These are phyloP conservation scores for Globisporangium megalacanthum DNA, from an alignment of 352 stramenopile genomes.

Conservation along the genomic window DNA sequence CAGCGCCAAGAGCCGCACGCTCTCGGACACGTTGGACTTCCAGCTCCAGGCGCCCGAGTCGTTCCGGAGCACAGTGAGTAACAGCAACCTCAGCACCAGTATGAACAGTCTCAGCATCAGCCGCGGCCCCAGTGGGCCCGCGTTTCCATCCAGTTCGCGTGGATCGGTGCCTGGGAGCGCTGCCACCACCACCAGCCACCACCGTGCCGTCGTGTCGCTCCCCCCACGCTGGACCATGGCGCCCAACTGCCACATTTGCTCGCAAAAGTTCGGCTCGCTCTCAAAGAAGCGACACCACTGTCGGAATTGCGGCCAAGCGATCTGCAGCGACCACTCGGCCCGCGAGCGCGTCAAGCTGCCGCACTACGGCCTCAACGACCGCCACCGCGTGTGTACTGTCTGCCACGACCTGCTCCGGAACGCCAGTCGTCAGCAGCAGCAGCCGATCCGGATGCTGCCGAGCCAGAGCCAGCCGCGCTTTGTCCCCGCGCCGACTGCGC, in stretches of 20 bases:
- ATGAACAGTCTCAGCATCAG: constrained; percentile 2
- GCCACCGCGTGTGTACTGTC: constrained; percentile 78
- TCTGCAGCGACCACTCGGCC: constrained; percentile 81
- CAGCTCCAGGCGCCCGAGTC: constrained; percentile 13
- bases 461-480: constrained; percentile 22
- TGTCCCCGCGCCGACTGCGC: constrained; percentile 4
- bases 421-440: constrained; percentile 24
- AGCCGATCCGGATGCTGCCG: constrained; percentile 15
- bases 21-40: constrained; percentile 59
- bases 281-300: constrained; percentile 88
- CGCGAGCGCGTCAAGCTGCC: constrained; percentile 75
- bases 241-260: constrained; percentile 80
- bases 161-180: constrained; percentile 14
- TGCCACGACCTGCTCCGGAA: constrained; percentile 74
- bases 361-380: constrained; percentile 74
- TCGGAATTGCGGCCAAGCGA: constrained; percentile 82
- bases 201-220: constrained; percentile 44
- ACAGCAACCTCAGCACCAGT: constrained; percentile 17
- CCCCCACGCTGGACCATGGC: constrained; percentile 82
- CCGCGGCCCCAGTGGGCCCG: constrained; percentile 1
- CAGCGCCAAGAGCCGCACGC: constrained; percentile 48
- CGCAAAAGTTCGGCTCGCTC: constrained; percentile 59
- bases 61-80: constrained; percentile 3
- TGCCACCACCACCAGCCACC: too few relatives aligned
- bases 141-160: constrained; percentile 33